phyloP scores from a whole-genome alignment of 2,329 filamentous ascomycete genomes.

The Sporothrix sp. region DNA sequence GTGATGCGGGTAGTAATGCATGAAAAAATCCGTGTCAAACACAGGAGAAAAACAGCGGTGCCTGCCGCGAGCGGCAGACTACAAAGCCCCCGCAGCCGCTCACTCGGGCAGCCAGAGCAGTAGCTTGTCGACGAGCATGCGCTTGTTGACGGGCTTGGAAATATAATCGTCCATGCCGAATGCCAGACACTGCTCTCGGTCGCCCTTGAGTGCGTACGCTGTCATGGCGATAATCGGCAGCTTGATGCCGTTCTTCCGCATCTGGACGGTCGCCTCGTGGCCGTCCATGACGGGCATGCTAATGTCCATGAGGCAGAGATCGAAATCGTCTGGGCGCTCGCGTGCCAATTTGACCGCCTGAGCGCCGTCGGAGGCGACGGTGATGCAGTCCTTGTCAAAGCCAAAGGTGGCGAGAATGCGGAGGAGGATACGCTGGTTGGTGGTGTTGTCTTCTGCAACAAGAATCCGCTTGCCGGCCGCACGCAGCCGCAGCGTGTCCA shows the following conservation, averaged over 20 bases:
- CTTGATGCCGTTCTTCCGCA: slow-evolving; percentile 30
- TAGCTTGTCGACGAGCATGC: slow-evolving; percentile 13
- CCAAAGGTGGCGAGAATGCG: slow-evolving; percentile 30
- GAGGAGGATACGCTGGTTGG: slow-evolving; percentile 33
- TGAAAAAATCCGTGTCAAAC: not conserved
- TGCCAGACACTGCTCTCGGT: slow-evolving; percentile 42
- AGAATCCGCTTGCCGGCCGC: slow-evolving; percentile 32
- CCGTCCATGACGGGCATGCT: slow-evolving; percentile 52
- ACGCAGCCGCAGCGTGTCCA: slow-evolving; percentile 23
- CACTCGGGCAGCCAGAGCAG: slow-evolving; percentile 12
- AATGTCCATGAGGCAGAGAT: slow-evolving; percentile 48
- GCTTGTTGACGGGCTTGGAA: slow-evolving; percentile 26
- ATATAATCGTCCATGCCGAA: slow-evolving; percentile 48
- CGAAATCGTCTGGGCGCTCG: slow-evolving; percentile 32
- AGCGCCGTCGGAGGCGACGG: slow-evolving; percentile 33
- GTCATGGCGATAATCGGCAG: slow-evolving; percentile 40
- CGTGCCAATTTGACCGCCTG: slow-evolving; percentile 34
- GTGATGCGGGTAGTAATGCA: not conserved
- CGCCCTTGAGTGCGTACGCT: slow-evolving; percentile 45
- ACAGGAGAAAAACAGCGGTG: not conserved
- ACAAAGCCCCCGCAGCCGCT: not conserved
- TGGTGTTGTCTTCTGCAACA: slow-evolving; percentile 33
- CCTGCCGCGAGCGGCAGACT: too few species aligned
- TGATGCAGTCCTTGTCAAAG: slow-evolving; percentile 28
- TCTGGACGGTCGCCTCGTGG: slow-evolving; percentile 38